Percentiles rank a stretch among this genome's conserved stretches.
These are phyloP conservation scores for Helicocarpus griseus DNA, from an alignment of 2,329 filamentous ascomycete genomes.

Conservation along the genomic window DNA sequence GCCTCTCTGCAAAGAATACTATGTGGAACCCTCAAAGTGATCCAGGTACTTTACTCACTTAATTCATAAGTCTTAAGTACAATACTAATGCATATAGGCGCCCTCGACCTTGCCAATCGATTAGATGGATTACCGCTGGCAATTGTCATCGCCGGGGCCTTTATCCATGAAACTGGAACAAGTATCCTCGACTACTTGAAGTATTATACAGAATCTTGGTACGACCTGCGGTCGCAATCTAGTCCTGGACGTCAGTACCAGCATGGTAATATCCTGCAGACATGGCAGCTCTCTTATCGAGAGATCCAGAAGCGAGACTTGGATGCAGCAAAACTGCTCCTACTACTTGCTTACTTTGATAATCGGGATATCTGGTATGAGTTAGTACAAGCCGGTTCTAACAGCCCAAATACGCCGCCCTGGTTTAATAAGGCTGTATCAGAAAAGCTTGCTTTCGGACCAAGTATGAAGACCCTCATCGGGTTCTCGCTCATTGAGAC, in stretches of 20 bases:
- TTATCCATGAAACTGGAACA: conserved; percentile 34
- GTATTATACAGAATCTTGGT: too few species aligned
- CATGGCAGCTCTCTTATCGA: conserved; percentile 29
- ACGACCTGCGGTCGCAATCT: too few species aligned
- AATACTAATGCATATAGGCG: too few species aligned
- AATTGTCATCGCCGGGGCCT: conserved; percentile 38
- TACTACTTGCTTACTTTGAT: conserved; percentile 36
- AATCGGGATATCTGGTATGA: conserved; percentile 39
- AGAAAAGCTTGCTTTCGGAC: background rate
- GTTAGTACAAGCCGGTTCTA: conserved; percentile 20
- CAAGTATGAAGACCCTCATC: background rate
- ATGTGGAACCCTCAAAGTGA: too few species aligned
- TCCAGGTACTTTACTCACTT: too few species aligned
- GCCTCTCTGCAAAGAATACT: too few species aligned
- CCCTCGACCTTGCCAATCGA: too few species aligned
- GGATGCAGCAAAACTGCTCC: conserved; percentile 26
- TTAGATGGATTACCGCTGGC: conserved; percentile 41
- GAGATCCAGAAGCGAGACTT: conserved; percentile 25
- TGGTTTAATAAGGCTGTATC: background rate
- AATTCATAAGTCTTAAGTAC: too few species aligned
- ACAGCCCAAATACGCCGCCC: too few species aligned
- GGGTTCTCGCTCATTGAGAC: background rate
- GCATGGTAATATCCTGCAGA: too few species aligned
- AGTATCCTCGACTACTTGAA: too few species aligned
- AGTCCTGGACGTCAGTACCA: too few species aligned